phyloP scores from a whole-genome alignment of 176 grass and related monocot species.

The Dendrocalamus sinicus region DNA sequence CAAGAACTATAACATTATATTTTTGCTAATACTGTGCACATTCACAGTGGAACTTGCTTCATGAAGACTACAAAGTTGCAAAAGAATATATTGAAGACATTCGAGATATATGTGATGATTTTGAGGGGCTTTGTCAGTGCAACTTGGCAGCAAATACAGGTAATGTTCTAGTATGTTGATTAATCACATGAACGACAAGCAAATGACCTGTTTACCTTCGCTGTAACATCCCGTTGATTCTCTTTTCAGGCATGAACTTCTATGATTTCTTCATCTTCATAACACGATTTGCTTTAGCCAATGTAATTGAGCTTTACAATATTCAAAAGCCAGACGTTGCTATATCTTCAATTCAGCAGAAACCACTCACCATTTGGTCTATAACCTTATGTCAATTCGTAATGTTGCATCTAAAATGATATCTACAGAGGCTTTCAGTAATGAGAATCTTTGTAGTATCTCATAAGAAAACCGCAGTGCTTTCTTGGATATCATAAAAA shows the following conservation, averaged over 20 bases:
- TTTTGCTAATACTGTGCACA: conserved; percentile 29
- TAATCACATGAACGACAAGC: conserved; percentile 14
- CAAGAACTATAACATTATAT: conserved; percentile 13
- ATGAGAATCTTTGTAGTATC: conserved; percentile 61
- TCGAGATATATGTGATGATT: conserved; percentile 82
- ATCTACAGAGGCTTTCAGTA: conserved; percentile 63
- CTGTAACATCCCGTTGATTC: conserved; percentile 36
- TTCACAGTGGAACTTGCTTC: conserved; percentile 85
- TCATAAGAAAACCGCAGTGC: conserved; percentile 70
- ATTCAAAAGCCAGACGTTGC: conserved; percentile 46
- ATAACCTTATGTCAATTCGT: conserved; percentile 71
- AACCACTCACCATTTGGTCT: conserved; percentile 51
- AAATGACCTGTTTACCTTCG: conserved; percentile 22
- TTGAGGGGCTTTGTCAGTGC: conserved; percentile 88
- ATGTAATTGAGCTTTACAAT: conserved; percentile 68
- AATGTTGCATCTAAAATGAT: conserved; percentile 72
- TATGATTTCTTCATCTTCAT: conserved; percentile 93
- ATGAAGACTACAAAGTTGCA: conserved; percentile 90
- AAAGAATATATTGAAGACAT: conserved; percentile 99
- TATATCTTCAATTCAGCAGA: conserved; percentile 30
- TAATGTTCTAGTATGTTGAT: conserved; percentile 40
- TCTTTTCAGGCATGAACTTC: conserved; percentile 90
- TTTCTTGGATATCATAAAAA: conserved; percentile 72
- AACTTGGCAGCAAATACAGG: conserved; percentile 95
- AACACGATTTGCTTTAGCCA: conserved; percentile 69